Conservation (phyloP, 2,329 filamentous ascomycete species). For the Lasiodiplodia citricola region DNA sequence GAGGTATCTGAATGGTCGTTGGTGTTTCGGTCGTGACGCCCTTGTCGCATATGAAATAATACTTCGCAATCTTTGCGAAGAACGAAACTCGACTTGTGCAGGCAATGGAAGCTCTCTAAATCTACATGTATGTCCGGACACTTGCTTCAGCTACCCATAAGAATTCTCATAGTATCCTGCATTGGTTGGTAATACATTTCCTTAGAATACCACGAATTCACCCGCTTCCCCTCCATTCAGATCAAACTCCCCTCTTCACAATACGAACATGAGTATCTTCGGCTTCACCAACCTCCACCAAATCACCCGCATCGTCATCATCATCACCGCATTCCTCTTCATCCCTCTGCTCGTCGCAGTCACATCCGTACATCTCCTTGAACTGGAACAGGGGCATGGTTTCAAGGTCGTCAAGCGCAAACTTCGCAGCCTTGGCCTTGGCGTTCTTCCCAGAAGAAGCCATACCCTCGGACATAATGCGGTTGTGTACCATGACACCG, state of each 20-base stretch:
- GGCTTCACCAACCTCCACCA: not conserved
- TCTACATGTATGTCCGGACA: too few species aligned
- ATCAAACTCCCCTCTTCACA: not conserved
- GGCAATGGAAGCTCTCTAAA: too few species aligned
- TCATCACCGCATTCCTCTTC: not conserved
- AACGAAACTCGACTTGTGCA: not conserved
- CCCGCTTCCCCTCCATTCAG: not conserved
- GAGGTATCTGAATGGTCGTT: not conserved
- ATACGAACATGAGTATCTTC: not conserved
- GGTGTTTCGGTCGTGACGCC: too few species aligned
- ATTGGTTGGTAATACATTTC: not conserved
- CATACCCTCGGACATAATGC: slow-evolving; percentile 66
- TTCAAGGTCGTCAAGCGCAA: slow-evolving; percentile 59
- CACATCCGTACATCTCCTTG: slow-evolving; percentile 64
- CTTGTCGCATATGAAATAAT: too few species aligned
- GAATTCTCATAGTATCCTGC: not conserved
- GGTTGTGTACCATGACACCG: slow-evolving; percentile 76
- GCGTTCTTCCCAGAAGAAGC: slow-evolving; percentile 73
- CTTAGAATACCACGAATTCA: not conserved
- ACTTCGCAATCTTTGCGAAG: too few species aligned
- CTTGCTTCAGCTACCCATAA: not conserved
- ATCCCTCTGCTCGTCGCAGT: slow-evolving; percentile 54
- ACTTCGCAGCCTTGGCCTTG: slow-evolving; percentile 69
- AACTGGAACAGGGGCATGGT: slow-evolving; percentile 64
- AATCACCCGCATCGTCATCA: not conserved